phyloP scores from a whole-genome alignment of 2,329 filamentous ascomycete species.

The Aspergillus sp. region DNA sequence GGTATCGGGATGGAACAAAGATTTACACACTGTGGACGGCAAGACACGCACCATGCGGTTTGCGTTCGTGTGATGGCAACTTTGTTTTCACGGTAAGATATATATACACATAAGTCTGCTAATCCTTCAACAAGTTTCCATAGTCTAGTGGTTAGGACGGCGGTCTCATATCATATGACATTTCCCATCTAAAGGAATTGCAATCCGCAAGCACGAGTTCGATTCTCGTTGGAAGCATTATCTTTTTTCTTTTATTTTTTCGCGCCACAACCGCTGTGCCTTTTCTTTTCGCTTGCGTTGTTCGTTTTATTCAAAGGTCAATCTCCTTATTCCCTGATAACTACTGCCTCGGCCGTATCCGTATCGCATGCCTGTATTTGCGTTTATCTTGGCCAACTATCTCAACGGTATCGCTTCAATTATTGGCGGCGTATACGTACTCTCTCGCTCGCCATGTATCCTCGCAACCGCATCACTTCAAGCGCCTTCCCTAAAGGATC shows the following conservation, averaged over 20 bases:
- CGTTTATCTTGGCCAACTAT: background rate
- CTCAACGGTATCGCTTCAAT: background rate
- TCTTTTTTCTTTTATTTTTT: conserved; percentile 12
- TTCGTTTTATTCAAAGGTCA: background rate
- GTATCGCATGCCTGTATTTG: background rate
- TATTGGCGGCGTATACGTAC: background rate
- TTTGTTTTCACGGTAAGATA: background rate
- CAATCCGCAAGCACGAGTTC: conserved; percentile 22
- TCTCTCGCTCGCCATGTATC: too few species aligned
- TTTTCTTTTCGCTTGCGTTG: background rate
- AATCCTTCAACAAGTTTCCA: conserved; percentile 12
- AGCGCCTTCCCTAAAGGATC: too few species aligned
- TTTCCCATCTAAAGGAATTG: conserved; percentile 17
- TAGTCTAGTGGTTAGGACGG: conserved; percentile 22
- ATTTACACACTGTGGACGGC: too few species aligned
- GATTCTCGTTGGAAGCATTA: conserved; percentile 21
- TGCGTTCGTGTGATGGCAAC: too few species aligned
- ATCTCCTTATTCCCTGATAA: background rate
- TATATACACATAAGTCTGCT: background rate
- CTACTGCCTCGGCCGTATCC: background rate
- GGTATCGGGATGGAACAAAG: too few species aligned
- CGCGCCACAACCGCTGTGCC: too few species aligned
- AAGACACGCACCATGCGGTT: too few species aligned
- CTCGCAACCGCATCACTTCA: too few species aligned
- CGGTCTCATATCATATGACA: conserved; percentile 22